Percentiles rank a stretch among this genome's conserved stretches.
phyloP scores from a whole-genome alignment of 306 rosid species.

The Lathyrus tuberosus region DNA sequence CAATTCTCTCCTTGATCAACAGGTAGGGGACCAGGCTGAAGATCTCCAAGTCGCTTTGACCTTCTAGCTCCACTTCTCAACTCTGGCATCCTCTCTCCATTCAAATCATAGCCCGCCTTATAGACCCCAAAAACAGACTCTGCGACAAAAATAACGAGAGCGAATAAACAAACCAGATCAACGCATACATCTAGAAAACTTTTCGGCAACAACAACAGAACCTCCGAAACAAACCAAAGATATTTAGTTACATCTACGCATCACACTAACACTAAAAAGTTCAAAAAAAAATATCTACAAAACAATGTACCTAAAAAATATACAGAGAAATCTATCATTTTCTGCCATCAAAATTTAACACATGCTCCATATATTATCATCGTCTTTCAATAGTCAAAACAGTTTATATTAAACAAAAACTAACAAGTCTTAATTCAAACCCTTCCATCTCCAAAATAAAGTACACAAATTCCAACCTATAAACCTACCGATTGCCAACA shows the following conservation, averaged over 20 bases:
- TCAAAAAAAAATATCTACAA: slow-evolving; percentile 26
- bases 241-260: slow-evolving; percentile 1
- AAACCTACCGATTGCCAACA: slow-evolving; percentile 38
- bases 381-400: slow-evolving; percentile 33
- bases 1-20: slow-evolving; percentile 75
- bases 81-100: slow-evolving; percentile 99
- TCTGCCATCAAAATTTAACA: slow-evolving; percentile 33
- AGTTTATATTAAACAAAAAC: slow-evolving; percentile 7
- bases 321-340: slow-evolving; percentile 33
- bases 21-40: slow-evolving; percentile 75
- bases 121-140: slow-evolving; percentile 41
- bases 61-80: slow-evolving; percentile 98
- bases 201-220: not conserved
- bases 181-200: slow-evolving; percentile 23
- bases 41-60: slow-evolving; percentile 91
- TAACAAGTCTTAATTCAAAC: slow-evolving; percentile 7
- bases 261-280: not conserved
- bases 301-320: slow-evolving; percentile 47
- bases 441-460: slow-evolving; percentile 40
- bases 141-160: slow-evolving; percentile 44
- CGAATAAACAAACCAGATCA: slow-evolving; percentile 21
- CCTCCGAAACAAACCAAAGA: slow-evolving; percentile 21
- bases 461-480: slow-evolving; percentile 23
- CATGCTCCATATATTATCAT: slow-evolving; percentile 19
- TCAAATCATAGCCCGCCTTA: slow-evolving; percentile 79